Evolutionary conservation across 148 eudicot species (phyloP).

Genomic region (Silene conica): DNA sequence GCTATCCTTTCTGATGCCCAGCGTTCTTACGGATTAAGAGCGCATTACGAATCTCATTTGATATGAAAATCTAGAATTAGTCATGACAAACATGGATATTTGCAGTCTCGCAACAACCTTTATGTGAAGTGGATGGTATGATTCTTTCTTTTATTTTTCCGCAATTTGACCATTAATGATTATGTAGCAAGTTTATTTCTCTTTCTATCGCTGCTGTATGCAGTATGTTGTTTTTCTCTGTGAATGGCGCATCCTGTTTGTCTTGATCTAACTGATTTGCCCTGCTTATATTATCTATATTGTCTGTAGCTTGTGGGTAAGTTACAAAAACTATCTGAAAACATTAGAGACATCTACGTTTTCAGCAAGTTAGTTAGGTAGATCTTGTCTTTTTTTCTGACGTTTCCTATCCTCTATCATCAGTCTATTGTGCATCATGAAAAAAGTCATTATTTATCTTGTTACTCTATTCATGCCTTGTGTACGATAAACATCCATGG

Average conservation of each 20-base stretch:
- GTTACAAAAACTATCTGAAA: background rate
- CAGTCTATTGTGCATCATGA: background rate
- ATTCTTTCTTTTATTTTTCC: background rate
- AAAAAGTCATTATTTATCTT: background rate
- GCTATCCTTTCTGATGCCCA: background rate
- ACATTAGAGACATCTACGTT: background rate
- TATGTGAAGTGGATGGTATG: background rate
- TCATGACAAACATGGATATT: background rate
- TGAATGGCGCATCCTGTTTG: background rate
- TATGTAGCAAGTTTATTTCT: background rate
- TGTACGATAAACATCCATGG: background rate
- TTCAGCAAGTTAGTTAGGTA: background rate
- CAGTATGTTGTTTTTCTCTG: background rate
- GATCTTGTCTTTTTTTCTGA: background rate
- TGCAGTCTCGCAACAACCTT: background rate
- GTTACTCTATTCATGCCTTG: background rate
- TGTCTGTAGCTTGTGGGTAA: background rate
- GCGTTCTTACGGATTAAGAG: background rate
- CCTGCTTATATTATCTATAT: background rate
- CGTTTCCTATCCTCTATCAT: background rate
- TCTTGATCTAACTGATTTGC: background rate
- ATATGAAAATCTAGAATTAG: background rate
- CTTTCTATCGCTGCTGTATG: background rate
- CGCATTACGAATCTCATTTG: background rate
- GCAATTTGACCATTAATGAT: background rate